Conservation (phyloP, 495 filamentous ascomycete genomes). For the Aspergillus cristatus region DNA sequence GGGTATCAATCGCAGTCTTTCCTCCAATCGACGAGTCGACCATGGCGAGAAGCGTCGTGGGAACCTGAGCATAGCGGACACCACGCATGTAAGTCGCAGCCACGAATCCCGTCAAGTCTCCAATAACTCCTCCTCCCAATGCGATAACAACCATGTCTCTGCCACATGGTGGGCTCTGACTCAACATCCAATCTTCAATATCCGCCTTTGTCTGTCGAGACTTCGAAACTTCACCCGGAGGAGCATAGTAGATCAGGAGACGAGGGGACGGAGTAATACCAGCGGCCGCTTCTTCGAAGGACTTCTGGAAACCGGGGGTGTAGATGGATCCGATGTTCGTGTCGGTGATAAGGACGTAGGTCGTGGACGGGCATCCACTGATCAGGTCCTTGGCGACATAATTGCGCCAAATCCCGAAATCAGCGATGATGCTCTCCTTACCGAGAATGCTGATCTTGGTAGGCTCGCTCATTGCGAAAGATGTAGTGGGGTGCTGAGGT, state of each 20-base stretch:
- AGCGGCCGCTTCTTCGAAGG: constrained; percentile 52
- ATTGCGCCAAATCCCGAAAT: constrained; percentile 80
- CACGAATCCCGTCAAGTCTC: constrained; percentile 94
- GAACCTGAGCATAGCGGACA: constrained; percentile 91
- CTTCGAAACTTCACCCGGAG: constrained; percentile 90
- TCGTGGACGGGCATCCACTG: constrained; percentile 66
- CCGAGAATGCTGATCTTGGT: constrained; percentile 49
- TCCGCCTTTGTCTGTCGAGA: constrained; percentile 85
- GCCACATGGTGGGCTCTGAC: constrained; percentile 66
- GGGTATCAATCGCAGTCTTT: constrained; percentile 96
- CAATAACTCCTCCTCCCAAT: constrained; percentile 94
- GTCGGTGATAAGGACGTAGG: constrained; percentile 93
- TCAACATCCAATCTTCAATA: constrained; percentile 96
- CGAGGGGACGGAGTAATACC: constrained; percentile 46
- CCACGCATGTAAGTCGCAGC: constrained; percentile 98
- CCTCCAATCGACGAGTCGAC: constrained; percentile 97
- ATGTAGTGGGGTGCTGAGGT: background rate
- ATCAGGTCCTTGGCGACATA: constrained; percentile 79
- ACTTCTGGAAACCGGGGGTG: constrained; percentile 61
- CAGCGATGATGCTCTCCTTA: constrained; percentile 76
- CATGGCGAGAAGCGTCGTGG: constrained; percentile 91
- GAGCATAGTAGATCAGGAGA: constrained; percentile 76
- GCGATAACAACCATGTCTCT: constrained; percentile 92
- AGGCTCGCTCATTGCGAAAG: constrained; percentile 29
- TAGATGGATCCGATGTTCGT: constrained; percentile 81